Base-by-base conservation (phyloP, 2,329 filamentous ascomycete species). In the Fonsecaea pedrosoi region DNA sequence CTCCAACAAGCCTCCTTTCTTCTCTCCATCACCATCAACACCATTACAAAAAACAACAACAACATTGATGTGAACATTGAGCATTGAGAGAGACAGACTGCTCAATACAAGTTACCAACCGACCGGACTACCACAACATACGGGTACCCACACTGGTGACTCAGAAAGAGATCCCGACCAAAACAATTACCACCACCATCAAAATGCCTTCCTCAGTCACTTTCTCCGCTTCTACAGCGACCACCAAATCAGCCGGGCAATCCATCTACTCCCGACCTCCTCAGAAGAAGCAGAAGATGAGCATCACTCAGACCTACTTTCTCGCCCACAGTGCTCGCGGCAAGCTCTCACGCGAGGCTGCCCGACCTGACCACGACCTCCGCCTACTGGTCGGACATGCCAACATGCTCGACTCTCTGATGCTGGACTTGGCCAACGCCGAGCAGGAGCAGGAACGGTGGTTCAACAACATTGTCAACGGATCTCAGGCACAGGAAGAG, bases 261-360 rank as follows among this genome's bases (percentile, higher is more conserved):
- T 73, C 72, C 58, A 72, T 72, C 65, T 73, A 73, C 68, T 63
- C 62, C 55, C 65, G 71, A 54, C 69, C 72, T n/a, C 68, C 72
- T 12, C 67, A 68, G 55, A 80, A 78, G 70, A 85, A 83, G 73
- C 71, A 93, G 82, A 94, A 90, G 83, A 98, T 98, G 95, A 96
- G 91, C 79, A 90, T 98, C 83, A 96, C 94, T 34, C 93, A 97
- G 83, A 98, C 94, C 69, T 99, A 98, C 90, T 97, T 92, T 84
- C 90, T 98, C 75, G 95, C 95, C 78, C 94, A 97, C 86, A 94
- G 94, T 82, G 95, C 95, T 78, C 89, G 95, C 80, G 90, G 90
- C 75, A 99, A 99, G 92, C 93, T 99, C 77, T 93, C 93, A 72
- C 87, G 86, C 71, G 94, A 98, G 84, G 95, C 95, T 83, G 88